These are phyloP conservation scores for Hydnomerulius pinastri DNA, from an alignment of 768 basidiomycete genomes.

Conservation along the genomic window DNA sequence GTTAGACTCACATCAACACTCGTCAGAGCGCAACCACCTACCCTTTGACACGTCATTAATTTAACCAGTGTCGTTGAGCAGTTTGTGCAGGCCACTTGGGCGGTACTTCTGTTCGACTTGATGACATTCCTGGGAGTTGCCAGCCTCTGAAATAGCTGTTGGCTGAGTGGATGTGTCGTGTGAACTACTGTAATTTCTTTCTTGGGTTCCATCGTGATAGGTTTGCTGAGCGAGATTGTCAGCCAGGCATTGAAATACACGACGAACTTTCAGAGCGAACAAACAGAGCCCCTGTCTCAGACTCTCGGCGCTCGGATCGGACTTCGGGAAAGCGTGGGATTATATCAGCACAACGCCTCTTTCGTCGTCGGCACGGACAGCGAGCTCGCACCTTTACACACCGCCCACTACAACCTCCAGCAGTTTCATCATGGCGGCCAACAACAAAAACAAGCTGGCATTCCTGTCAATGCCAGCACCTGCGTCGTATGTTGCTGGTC, in stretches of 20 bases:
- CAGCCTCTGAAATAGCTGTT: constrained; percentile 4
- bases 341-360: background rate
- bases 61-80: constrained; percentile 10
- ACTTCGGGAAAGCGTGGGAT: background rate
- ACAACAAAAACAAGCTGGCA: constrained; percentile 78
- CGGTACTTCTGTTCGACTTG: constrained; percentile 5
- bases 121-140: constrained; percentile 11
- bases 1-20: background rate
- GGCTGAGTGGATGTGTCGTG: constrained; percentile 11
- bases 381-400: background rate
- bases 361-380: background rate
- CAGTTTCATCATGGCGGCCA: constrained; percentile 40
- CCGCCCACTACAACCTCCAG: background rate
- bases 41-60: constrained; percentile 14
- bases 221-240: too few relatives aligned
- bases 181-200: constrained; percentile 7
- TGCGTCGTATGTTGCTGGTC: constrained; percentile 97
- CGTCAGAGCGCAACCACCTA: background rate
- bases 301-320: too few relatives aligned
- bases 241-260: constrained; percentile 14
- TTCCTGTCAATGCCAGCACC: constrained; percentile 93
- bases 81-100: constrained; percentile 14
- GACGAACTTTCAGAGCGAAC: too few relatives aligned
- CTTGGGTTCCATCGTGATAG: constrained; percentile 4
- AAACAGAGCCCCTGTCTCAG: too few relatives aligned